Evolutionary conservation across 306 rosid genomes (phyloP), one percentile per base, ranked within the genome.

Genomic region (Trifolium repens): DNA sequence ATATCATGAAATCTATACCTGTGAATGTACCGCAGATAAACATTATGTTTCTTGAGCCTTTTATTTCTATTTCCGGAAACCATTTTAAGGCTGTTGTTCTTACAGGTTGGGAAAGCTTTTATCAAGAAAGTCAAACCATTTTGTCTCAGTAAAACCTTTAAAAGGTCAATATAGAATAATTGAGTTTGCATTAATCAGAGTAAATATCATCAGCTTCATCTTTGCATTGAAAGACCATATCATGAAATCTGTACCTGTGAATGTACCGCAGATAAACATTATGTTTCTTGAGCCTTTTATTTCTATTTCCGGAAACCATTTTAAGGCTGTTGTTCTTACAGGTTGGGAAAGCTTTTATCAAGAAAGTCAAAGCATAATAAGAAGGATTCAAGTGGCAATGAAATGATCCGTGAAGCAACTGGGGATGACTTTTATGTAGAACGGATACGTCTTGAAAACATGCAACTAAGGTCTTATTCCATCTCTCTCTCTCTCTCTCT

Each of bases 381-480:
- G 85, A 82, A 71, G 53, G 91, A 87, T 69, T 71, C 85, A 74
- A 84, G 78, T 69, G 80, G 71, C 58, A 87, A 81, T 69, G 89
- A 86, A 35, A 58, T 77, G 83, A 37, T 24, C 79, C 66, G 81
- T 69, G 91, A 84, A 69, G 72, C 65, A 68, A 86, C 80, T 69
- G 77, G 13, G 8, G 88, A 73, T 9, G 96, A 82, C 60, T 65
- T 90, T 44, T 71, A 9, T 79, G 96, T 94, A 74, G 97, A 91
- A 81, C 90, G 97, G 63, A 81, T 88, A 82, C 92, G 93, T 73
- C 94, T 90, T 24, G 96, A 94, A 87, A 94, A 86, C 74, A 85
- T 91, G 94, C 91, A 82, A 79, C 74, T 94, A 64, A 94, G 96
- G 98, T 90, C 49, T 22, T 71, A 19, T 37, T 52, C 22, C 65